Percentiles rank a stretch among this genome's conserved stretches.
Conservation (phyloP, 805 yeast species). For the Pichia insulana region DNA sequence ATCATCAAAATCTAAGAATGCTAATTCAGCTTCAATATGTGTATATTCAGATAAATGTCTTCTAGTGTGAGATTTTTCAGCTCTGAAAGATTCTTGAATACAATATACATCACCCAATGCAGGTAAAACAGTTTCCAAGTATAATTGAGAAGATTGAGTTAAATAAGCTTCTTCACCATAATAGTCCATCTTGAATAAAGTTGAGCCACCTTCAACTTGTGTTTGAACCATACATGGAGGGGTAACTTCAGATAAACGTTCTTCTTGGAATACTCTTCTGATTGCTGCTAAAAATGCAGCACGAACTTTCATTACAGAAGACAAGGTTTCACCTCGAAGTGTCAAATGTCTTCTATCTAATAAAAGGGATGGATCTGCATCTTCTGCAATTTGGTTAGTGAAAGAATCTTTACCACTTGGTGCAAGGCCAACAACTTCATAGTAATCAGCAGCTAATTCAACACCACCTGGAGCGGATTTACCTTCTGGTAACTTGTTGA, state of each 20-base stretch:
- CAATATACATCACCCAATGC: slow-evolving; percentile 96
- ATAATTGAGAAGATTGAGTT: slow-evolving; percentile 95
- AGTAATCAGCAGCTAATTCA: slow-evolving; percentile 85
- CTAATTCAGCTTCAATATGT: slow-evolving; percentile 92
- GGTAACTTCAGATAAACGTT: slow-evolving; percentile 79
- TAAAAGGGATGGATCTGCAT: slow-evolving; percentile 85
- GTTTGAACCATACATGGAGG: slow-evolving; percentile 99
- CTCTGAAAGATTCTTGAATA: slow-evolving; percentile 97
- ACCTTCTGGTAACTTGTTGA: slow-evolving; percentile 86
- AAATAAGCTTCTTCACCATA: slow-evolving; percentile 95
- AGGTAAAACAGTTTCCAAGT: slow-evolving; percentile 93
- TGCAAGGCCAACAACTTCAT: slow-evolving; percentile 83
- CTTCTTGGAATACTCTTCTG: slow-evolving; percentile 70
- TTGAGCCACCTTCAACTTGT: slow-evolving; percentile 98
- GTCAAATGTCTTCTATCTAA: slow-evolving; percentile 93
- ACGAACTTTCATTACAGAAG: slow-evolving; percentile 92
- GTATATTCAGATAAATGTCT: slow-evolving; percentile 97
- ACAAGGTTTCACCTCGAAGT: slow-evolving; percentile 91
- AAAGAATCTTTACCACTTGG: slow-evolving; percentile 95
- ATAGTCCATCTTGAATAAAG: slow-evolving; percentile 85
- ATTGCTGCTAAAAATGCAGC: slow-evolving; percentile 66
- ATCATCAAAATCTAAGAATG: slow-evolving; percentile 81
- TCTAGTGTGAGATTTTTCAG: slow-evolving; percentile 97
- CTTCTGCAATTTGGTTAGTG: slow-evolving; percentile 89
- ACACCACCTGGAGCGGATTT: slow-evolving; percentile 97